Percentiles rank a stretch among this genome's conserved stretches.
Evolutionary conservation across 2,329 filamentous ascomycete genomes (phyloP).

Genomic region (Fusarium duplospermum): DNA sequence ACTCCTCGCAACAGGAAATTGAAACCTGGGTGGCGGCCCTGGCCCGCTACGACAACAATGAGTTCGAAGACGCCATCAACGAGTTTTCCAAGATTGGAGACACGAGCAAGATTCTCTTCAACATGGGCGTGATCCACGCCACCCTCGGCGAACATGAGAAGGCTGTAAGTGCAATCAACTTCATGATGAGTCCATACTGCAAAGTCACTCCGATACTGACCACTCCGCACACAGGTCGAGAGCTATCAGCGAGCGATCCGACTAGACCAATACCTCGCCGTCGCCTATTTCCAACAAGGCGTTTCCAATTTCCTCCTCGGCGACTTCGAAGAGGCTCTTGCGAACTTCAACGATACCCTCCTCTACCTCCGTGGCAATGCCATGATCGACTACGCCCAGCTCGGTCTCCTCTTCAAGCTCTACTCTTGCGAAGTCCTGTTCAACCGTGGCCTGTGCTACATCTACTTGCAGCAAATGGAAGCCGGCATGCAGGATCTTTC

Average conservation of each 20-base stretch:
- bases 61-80: conserved; percentile 89
- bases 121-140: conserved; percentile 97
- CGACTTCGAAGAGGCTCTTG: conserved; percentile 95
- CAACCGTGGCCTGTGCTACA: conserved; percentile 96
- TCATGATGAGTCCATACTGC: neutral
- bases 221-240: conserved; percentile 73
- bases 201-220: conserved; percentile 32
- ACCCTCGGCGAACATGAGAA: conserved; percentile 95
- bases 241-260: conserved; percentile 92
- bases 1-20: conserved; percentile 79
- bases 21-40: conserved; percentile 97
- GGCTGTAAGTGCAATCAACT: conserved; percentile 74
- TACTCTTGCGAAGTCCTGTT: conserved; percentile 98
- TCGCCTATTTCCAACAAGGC: conserved; percentile 98
- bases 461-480: conserved; percentile 93
- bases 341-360: conserved; percentile 98
- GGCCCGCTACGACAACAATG: conserved; percentile 93
- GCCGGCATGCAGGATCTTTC: conserved; percentile 90
- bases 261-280: conserved; percentile 93
- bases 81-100: conserved; percentile 90
- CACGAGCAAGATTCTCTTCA: conserved; percentile 98
- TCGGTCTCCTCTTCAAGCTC: conserved; percentile 94
- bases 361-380: conserved; percentile 95
- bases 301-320: conserved; percentile 98
- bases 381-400: conserved; percentile 96